phyloP scores from a whole-genome alignment of 176 grass and related monocot species.

The Bonia amplexicaulis region DNA sequence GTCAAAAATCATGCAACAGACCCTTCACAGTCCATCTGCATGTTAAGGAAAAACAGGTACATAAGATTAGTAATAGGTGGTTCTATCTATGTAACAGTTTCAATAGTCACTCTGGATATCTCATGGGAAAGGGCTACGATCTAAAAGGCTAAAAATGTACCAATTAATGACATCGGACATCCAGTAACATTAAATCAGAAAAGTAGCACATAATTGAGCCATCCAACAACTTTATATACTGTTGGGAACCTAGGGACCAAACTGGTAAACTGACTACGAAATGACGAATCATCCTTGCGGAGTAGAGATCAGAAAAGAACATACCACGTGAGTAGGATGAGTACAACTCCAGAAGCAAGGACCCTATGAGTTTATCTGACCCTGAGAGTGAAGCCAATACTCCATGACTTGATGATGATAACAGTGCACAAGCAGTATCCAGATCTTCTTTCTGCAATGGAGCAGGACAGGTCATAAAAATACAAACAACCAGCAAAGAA shows the following conservation, averaged over 20 bases:
- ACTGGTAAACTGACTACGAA: not conserved
- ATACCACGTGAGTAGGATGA: constrained; percentile 33
- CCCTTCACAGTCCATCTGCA: not conserved
- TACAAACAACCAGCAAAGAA: constrained; percentile 9
- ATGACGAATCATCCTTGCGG: not conserved
- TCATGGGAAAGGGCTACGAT: not conserved
- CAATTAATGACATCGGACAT: not conserved
- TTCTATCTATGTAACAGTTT: not conserved
- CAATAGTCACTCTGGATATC: not conserved
- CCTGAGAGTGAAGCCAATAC: constrained; percentile 62
- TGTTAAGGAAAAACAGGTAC: not conserved
- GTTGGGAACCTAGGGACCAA: not conserved
- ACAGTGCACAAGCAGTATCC: constrained; percentile 36
- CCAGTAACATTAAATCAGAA: not conserved
- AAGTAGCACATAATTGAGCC: not conserved
- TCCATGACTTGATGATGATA: constrained; percentile 62
- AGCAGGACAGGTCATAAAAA: constrained; percentile 4
- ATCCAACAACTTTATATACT: not conserved
- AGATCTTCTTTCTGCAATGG: constrained; percentile 49
- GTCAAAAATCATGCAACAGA: not conserved
- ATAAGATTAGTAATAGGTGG: not conserved
- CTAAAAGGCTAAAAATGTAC: not conserved
- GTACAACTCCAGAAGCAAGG: constrained; percentile 67
- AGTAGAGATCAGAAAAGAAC: constrained; percentile 13
- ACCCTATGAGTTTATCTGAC: constrained; percentile 54